These are phyloP conservation scores for Cystobasidiaceae sp. DNA, from an alignment of 1,284 basidiomycete genomes.

Conservation along the genomic window DNA sequence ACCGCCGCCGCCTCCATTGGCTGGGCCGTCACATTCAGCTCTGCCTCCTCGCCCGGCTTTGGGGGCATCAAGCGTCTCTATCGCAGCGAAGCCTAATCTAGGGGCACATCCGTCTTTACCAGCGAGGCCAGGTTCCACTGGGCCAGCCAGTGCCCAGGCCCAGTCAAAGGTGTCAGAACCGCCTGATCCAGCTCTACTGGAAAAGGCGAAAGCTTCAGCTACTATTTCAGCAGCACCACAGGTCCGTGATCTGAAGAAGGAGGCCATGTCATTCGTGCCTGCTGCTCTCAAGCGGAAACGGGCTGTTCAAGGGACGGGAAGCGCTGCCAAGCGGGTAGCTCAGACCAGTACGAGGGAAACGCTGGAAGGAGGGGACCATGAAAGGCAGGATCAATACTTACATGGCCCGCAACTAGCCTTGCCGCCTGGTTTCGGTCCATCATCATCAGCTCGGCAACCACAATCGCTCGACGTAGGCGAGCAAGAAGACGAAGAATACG, in stretches of 20 bases:
- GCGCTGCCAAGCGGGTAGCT: neutral
- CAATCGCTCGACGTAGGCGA: neutral
- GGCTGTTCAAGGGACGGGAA: neutral
- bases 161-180: conserved; percentile 35
- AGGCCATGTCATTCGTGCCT: conserved; percentile 82
- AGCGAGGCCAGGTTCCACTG: conserved; percentile 27
- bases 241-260: conserved; percentile 83
- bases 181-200: conserved; percentile 3
- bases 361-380: too few species aligned
- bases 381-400: too few species aligned
- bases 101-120: conserved; percentile 33
- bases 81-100: conserved; percentile 2
- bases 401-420: neutral
- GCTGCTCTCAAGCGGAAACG: conserved; percentile 47
- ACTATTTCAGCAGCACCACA: conserved; percentile 75
- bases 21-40: conserved; percentile 26
- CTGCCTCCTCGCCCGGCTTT: conserved; percentile 22
- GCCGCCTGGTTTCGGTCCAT: conserved; percentile 13
- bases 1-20: conserved; percentile 36
- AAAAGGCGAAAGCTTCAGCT: conserved; percentile 50
- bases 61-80: conserved; percentile 34
- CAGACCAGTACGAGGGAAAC: neutral
- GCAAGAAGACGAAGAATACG: neutral
- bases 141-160: neutral
- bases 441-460: neutral